phyloP scores from a whole-genome alignment of 2,329 filamentous ascomycete species.

The Arachnopeziza araneosa region DNA sequence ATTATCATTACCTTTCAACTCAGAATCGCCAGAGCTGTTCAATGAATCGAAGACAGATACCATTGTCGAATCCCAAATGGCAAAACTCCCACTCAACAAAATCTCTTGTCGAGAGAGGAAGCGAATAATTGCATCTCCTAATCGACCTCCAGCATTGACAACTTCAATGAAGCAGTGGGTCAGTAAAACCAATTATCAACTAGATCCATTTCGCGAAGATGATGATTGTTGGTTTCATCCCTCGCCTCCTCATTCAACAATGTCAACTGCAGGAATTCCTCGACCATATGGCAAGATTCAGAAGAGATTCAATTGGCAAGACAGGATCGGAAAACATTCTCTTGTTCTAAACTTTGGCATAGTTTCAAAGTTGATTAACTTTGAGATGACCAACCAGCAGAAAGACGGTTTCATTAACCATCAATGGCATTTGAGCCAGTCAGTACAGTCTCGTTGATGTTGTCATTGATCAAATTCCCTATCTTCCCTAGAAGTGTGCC shows the following conservation, averaged over 20 bases:
- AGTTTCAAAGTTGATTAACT: conserved; percentile 18
- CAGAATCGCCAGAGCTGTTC: not conserved
- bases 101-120: conserved; percentile 13
- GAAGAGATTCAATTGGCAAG: conserved; percentile 16
- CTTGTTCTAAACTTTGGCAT: conserved; percentile 25
- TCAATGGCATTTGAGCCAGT: conserved; percentile 27
- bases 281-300: conserved; percentile 15
- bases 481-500: not conserved
- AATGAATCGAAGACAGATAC: not conserved
- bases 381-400: conserved; percentile 21
- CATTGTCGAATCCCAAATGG: not conserved
- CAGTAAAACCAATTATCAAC: conserved; percentile 10
- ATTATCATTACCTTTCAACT: not conserved
- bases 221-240: conserved; percentile 25
- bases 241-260: conserved; percentile 12
- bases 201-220: conserved; percentile 18
- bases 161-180: conserved; percentile 18
- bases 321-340: conserved; percentile 10
- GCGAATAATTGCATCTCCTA: conserved; percentile 12
- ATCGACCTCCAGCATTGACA: conserved; percentile 10
- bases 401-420: conserved; percentile 26
- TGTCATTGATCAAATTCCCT: not conserved
- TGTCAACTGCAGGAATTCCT: conserved; percentile 7
- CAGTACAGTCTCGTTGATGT: not conserved
- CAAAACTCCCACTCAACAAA: conserved; percentile 6